Evolutionary conservation across 1,139 yeast genomes (phyloP), one percentile per base, ranked within the genome.

Genomic region (Yamadazyma trypodendri): DNA sequence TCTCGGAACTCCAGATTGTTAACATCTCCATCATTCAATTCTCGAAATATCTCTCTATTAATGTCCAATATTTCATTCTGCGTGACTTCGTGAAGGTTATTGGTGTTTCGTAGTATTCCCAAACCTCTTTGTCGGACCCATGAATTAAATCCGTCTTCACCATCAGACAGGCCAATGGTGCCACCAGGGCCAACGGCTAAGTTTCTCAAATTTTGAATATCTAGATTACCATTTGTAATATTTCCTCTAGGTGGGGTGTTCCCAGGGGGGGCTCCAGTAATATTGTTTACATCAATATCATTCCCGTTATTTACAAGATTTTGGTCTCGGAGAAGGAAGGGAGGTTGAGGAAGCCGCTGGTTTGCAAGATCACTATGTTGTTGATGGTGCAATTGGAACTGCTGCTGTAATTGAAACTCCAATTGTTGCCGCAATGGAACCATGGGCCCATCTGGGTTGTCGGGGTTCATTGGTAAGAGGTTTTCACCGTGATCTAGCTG

Each of bases 1-100:
- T 63, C 69, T 41, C 72, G 54, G 63, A 68, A 62, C 41, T 65
- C 71, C 27, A 63, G 68, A 3, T 66, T 63, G 4, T 58, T 56
- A 52, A 61, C 55, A 38, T 59, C 63, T 7, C 67, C 68, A 35
- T 59, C 61, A 34, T 60, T 59, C 24, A 65, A 50, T 42, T 63
- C 71, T 38, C 63, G 46, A 37, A 63, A 61, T 10, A 64, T 60
- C 44, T 66, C 69, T 35, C 68, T 49, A 49, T 64, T 64, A 16
- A 65, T 56, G 34, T 60, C 63, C 16, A 51, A 50, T 50, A 60
- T 51, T 25, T 58, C 66, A 18, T 56, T 58, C 34, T 52, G 54
- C 1, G 48, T 44, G 9, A 46, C 27, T 29, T 54, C 52, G 24
- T 43, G 38, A 7, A 8, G 12, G 13, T 32, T 32, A 33, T 41